phyloP scores from a whole-genome alignment of 441 rosid species.

The Oxalis stricta region DNA sequence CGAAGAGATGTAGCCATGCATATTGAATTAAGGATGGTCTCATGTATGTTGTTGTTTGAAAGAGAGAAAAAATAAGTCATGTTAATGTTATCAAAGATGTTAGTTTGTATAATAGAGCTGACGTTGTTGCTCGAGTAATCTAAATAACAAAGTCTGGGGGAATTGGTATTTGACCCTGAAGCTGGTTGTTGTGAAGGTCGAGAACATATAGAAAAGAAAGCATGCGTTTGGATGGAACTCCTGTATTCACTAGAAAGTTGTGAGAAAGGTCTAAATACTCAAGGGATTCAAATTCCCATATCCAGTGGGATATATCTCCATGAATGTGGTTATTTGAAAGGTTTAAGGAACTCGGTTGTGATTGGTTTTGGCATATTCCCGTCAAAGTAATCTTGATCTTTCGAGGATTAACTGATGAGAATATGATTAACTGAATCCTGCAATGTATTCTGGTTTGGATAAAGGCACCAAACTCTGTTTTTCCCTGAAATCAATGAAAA shows the following conservation, averaged over 20 bases:
- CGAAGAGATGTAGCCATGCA: conserved; percentile 9
- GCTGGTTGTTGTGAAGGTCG: conserved; percentile 11
- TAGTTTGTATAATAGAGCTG: conserved; percentile 2
- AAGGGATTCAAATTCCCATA: conserved; percentile 14
- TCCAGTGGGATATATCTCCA: conserved; percentile 32
- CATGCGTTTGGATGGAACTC: background rate
- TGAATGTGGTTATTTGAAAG: conserved; percentile 13
- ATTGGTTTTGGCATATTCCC: conserved; percentile 7
- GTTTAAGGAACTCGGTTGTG: background rate
- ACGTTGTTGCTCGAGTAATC: conserved; percentile 18
- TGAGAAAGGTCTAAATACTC: conserved; percentile 14
- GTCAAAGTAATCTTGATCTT: conserved; percentile 14
- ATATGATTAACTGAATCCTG: conserved; percentile 40
- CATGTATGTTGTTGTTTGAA: conserved; percentile 10
- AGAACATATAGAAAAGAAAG: background rate
- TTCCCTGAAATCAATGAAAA: conserved; percentile 31
- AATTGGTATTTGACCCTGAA: conserved; percentile 1
- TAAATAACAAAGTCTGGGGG: background rate
- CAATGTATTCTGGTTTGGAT: conserved; percentile 57
- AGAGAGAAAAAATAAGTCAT: conserved; percentile 2
- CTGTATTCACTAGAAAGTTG: conserved; percentile 11
- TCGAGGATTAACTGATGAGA: conserved; percentile 21
- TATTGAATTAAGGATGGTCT: conserved; percentile 13
- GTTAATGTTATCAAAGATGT: background rate
- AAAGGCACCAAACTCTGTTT: conserved; percentile 70